Conservation (phyloP, 2,329 filamentous ascomycete species). For the Fusarium staphyleae region DNA sequence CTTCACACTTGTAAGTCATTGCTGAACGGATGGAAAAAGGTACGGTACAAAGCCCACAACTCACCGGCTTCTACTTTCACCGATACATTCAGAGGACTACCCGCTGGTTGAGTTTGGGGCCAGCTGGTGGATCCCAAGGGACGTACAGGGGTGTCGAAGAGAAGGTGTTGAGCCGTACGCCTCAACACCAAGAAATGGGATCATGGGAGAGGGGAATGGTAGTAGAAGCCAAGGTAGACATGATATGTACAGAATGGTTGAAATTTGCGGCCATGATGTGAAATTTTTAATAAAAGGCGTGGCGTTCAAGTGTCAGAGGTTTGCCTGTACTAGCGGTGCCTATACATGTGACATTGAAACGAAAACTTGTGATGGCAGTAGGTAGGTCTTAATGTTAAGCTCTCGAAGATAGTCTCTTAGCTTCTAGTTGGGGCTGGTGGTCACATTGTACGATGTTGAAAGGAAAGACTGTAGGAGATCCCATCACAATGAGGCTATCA, state of each 20-base stretch:
- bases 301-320: too few relatives aligned
- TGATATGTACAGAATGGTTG: not conserved
- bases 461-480: not conserved
- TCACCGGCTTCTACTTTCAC: not conserved
- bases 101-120: conserved; percentile 3
- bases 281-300: not conserved
- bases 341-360: too few relatives aligned
- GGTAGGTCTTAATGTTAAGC: too few relatives aligned
- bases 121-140: conserved; percentile 3
- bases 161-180: conserved; percentile 4
- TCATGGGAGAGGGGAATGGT: not conserved
- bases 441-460: not conserved
- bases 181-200: conserved; percentile 15
- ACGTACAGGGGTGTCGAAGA: not conserved
- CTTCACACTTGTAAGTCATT: not conserved
- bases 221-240: not conserved
- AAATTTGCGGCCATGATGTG: conserved; percentile 1
- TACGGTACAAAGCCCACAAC: not conserved
- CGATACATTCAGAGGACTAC: not conserved
- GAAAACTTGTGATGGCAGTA: too few relatives aligned
- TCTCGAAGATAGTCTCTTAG: too few relatives aligned
- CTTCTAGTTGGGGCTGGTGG: too few relatives aligned
- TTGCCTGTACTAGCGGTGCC: too few relatives aligned
- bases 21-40: not conserved
- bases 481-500: conserved; percentile 29